Evolutionary conservation across 2,329 filamentous ascomycete genomes (phyloP), one percentile per base, ranked within the genome.

Genomic region (Ascochyta koolunga): DNA sequence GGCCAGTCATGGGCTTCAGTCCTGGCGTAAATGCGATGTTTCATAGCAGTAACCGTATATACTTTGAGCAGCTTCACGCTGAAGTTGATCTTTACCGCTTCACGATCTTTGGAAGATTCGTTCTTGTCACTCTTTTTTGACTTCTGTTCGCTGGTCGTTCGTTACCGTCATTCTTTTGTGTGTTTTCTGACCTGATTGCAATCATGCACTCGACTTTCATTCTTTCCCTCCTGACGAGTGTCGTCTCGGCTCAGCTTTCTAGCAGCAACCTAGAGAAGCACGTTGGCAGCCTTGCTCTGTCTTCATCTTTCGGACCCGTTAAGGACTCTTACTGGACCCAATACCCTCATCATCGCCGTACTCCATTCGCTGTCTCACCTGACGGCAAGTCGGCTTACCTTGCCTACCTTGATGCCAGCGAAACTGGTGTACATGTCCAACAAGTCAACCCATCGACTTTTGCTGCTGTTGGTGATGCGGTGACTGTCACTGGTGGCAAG

Each of bases 301-400:
- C 77, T 24, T 73, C 73, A 57, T 72, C 76, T 29, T 86, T 86
- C 72, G 81, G 83, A 63, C 83, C 84, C 5, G 76, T 86, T 60
- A 82, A 84, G 68, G 78, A 78, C 16, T 79, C 83, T 8, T 87
- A 87, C 78, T 86, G 84, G 84, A 86, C 84, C 13, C 79, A 78
- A 18, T 79, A 82, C 39, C 82, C 83, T 38, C 85, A 87, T 61
- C 84, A 87, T 67, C 82, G 84, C 39, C 80, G 84, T 45, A 86
- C 84, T 11, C 84, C 84, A 5, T 87, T 87, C 57, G 79, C 84
- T n/a, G 62, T 71, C 25, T 86, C 84, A 1, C 83, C 84, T 2
- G 79, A 86, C 66, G 83, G 83, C 55, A 81, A 81, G 53, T 80
- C 79, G 4, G 84, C 82, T 11, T 86, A 84, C 66, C 67, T 87